phyloP scores from a whole-genome alignment of 148 eudicot genomes.

The Drosera capensis region DNA sequence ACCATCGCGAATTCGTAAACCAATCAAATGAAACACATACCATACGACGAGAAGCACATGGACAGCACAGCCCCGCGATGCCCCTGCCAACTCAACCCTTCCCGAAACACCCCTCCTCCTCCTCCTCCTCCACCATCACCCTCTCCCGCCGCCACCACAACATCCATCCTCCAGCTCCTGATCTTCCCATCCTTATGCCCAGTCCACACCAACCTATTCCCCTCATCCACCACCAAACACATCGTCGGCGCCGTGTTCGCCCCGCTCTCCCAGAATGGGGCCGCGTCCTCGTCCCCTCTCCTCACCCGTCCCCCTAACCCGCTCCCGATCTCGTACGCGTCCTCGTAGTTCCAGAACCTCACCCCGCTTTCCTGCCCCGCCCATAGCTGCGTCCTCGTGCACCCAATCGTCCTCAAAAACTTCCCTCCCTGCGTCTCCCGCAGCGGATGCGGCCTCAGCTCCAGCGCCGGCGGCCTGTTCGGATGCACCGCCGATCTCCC shows the following conservation, averaged over 20 bases:
- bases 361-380: constrained; percentile 92
- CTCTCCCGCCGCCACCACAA: constrained; percentile 1
- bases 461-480: constrained; percentile 52
- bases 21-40: constrained; percentile 16
- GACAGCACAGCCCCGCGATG: constrained; percentile 69
- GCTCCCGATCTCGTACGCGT: constrained; percentile 49
- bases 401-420: constrained; percentile 60
- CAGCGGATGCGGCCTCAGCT: constrained; percentile 86
- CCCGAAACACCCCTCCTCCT: constrained; percentile 36
- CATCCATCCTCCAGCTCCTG: constrained; percentile 87
- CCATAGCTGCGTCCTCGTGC: constrained; percentile 80
- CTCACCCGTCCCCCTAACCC: constrained; percentile 57
- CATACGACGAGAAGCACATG: constrained; percentile 55
- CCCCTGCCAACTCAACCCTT: constrained; percentile 73
- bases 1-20: too few species aligned
- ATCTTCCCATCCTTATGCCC: constrained; percentile 95
- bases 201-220: constrained; percentile 71
- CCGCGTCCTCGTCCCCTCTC: constrained; percentile 85
- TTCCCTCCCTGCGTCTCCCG: constrained; percentile 86
- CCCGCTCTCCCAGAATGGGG: constrained; percentile 73
- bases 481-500: constrained; percentile 67
- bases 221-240: constrained; percentile 61
- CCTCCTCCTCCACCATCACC: constrained; percentile 14
- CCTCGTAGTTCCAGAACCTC: constrained; percentile 57
- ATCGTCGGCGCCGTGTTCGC: constrained; percentile 49